Evolutionary conservation across 306 rosid species (phyloP).

Genomic region (Oemleria cerasiformis): DNA sequence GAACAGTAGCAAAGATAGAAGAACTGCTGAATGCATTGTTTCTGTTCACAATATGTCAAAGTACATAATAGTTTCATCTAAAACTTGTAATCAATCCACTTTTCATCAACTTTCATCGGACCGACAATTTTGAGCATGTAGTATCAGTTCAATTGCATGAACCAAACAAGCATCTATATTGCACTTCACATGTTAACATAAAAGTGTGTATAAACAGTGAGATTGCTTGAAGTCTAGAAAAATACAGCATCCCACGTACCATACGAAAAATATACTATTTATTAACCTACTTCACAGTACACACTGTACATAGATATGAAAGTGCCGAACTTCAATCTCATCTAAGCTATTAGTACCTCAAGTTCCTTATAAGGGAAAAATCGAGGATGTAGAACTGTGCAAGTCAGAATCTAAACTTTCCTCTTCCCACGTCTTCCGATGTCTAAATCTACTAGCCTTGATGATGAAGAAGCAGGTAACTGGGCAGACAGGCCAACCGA

Average conservation of each 20-base stretch:
- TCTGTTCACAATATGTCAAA: background rate
- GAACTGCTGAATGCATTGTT: background rate
- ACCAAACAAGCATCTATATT: background rate
- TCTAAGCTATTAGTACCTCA: constrained; percentile 19
- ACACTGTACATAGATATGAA: background rate
- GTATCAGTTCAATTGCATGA: background rate
- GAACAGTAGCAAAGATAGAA: background rate
- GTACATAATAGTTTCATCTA: background rate
- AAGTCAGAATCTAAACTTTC: constrained; percentile 50
- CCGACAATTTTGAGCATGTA: background rate
- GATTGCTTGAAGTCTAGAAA: constrained; percentile 2
- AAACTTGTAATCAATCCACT: background rate
- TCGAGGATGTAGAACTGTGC: background rate
- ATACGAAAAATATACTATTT: background rate
- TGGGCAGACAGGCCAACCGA: constrained; percentile 74
- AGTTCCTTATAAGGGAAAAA: background rate
- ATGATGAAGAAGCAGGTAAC: constrained; percentile 44
- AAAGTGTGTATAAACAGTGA: background rate
- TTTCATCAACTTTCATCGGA: background rate
- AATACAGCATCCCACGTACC: constrained; percentile 34
- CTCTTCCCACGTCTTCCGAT: constrained; percentile 63
- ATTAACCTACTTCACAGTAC: constrained; percentile 19
- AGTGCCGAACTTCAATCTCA: constrained; percentile 9
- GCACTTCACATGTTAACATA: background rate
- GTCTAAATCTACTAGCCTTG: constrained; percentile 77